These are phyloP conservation scores for Termitomyces sp. DNA, from an alignment of 768 basidiomycete species.

Conservation along the genomic window DNA sequence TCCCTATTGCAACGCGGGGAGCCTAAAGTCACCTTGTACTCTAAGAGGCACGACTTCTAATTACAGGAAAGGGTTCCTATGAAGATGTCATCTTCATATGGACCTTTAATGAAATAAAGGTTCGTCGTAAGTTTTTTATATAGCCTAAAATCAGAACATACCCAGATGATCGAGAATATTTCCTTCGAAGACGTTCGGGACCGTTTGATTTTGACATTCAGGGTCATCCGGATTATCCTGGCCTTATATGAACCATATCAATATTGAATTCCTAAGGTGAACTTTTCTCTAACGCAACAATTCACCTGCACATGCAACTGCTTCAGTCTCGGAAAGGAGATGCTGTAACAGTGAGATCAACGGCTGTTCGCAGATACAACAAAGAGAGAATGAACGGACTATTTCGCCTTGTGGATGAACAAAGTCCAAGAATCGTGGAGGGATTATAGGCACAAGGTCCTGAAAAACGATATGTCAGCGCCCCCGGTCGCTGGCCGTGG, in stretches of 20 bases:
- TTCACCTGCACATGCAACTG: constrained; percentile 38
- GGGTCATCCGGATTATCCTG: constrained; percentile 45
- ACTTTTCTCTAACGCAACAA: neutral
- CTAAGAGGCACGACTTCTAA: neutral
- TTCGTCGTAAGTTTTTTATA: neutral
- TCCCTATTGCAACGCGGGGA: neutral
- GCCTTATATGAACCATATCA: constrained; percentile 21
- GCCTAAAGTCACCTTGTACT: neutral
- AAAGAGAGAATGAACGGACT: constrained; percentile 1
- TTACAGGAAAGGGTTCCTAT: constrained; percentile 38
- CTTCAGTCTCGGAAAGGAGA: constrained; percentile 16
- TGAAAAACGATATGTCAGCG: constrained; percentile 9
- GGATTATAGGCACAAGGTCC: constrained; percentile 45
- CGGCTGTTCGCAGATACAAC: neutral
- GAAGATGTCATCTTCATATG: constrained; percentile 38
- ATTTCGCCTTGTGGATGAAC: constrained; percentile 38
- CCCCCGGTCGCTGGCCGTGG: neutral
- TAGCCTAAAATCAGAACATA: neutral
- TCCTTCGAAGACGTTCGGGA: constrained; percentile 41
- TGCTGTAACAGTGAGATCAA: constrained; percentile 11
- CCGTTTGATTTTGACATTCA: constrained; percentile 45
- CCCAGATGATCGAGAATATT: constrained; percentile 48
- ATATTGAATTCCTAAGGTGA: neutral
- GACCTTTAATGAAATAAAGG: constrained; percentile 8
- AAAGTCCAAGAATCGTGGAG: constrained; percentile 44